A percentile compares a stretch with the other conserved stretches of the same genome.
Evolutionary conservation across 768 basidiomycete genomes (phyloP).

Genomic region (Boletellus sp.): DNA sequence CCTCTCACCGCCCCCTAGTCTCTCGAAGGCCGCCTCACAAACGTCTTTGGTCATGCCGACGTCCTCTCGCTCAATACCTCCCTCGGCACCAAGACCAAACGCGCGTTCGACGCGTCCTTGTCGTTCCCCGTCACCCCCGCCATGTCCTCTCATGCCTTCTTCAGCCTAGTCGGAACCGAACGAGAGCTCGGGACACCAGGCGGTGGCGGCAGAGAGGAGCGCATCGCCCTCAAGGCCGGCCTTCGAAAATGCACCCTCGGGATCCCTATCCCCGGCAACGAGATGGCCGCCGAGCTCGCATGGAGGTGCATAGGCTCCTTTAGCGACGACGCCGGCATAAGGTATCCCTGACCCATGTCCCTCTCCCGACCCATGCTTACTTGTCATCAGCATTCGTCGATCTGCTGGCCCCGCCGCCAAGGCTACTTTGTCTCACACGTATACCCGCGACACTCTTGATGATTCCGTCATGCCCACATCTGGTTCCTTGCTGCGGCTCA

Average conservation of each 20-base stretch:
- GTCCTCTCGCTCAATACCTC: slow-evolving; percentile 78
- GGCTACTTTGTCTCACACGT: slow-evolving; percentile 79
- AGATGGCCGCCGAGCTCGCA: slow-evolving; percentile 81
- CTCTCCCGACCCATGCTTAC: slow-evolving; percentile 1
- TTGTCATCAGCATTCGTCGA: slow-evolving; percentile 64
- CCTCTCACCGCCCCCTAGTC: slow-evolving; percentile 43
- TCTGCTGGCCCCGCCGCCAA: slow-evolving; percentile 79
- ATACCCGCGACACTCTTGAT: slow-evolving; percentile 50
- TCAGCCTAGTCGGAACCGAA: slow-evolving; percentile 70
- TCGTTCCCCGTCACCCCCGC: slow-evolving; percentile 56
- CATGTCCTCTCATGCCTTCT: slow-evolving; percentile 65
- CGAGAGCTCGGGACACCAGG: slow-evolving; percentile 55
- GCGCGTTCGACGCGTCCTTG: slow-evolving; percentile 71
- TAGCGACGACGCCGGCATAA: slow-evolving; percentile 73
- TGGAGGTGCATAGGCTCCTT: slow-evolving; percentile 72
- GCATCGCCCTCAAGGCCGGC: slow-evolving; percentile 72
- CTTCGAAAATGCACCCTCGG: slow-evolving; percentile 18
- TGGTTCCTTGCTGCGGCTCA: slow-evolving; percentile 19
- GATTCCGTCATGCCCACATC: slow-evolving; percentile 27
- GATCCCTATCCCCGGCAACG: slow-evolving; percentile 43
- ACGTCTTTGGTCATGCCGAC: slow-evolving; percentile 91
- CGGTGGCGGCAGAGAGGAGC: slow-evolving; percentile 26
- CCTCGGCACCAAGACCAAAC: slow-evolving; percentile 82
- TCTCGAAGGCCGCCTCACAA: slow-evolving; percentile 75
- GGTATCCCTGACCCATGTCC: slow-evolving; percentile 40